phyloP scores from a whole-genome alignment of 2,329 filamentous ascomycete species.

The Penicillium digitatum region DNA sequence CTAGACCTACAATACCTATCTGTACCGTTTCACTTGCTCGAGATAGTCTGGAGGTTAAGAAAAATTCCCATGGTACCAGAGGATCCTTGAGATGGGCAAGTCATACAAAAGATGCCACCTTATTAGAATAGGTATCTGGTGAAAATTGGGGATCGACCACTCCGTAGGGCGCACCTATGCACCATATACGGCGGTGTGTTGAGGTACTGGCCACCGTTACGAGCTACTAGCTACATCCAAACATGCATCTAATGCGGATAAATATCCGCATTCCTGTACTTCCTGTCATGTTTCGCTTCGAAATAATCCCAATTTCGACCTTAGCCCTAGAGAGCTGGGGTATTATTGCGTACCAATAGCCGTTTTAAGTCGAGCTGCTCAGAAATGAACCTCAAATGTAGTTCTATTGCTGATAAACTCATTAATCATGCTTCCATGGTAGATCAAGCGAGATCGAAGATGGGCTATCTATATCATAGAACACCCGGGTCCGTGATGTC shows the following conservation, averaged over 20 bases:
- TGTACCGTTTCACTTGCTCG: too few relatives aligned
- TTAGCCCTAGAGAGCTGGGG: neutral
- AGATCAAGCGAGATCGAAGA: neutral
- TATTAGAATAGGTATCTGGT: too few relatives aligned
- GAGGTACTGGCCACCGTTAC: too few relatives aligned
- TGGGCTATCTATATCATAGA: neutral
- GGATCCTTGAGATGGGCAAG: too few relatives aligned
- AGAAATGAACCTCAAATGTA: neutral
- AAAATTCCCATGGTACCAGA: too few relatives aligned
- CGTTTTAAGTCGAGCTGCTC: neutral
- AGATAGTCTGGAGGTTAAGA: too few relatives aligned
- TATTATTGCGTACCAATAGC: neutral
- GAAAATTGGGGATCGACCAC: too few relatives aligned
- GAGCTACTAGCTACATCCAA: neutral
- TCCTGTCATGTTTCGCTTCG: neutral
- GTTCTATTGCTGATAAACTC: fast-evolving
- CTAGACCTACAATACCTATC: too few relatives aligned
- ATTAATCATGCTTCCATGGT: neutral
- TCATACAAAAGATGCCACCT: too few relatives aligned
- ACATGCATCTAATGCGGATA: neutral
- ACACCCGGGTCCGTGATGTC: neutral
- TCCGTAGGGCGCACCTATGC: too few relatives aligned
- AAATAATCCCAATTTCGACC: neutral
- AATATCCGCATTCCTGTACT: neutral
- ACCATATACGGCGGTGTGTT: too few relatives aligned